Percentiles rank a stretch among this genome's conserved stretches.
phyloP scores from a whole-genome alignment of 1,139 yeast genomes.

The Eremothecium cymbalariae region DNA sequence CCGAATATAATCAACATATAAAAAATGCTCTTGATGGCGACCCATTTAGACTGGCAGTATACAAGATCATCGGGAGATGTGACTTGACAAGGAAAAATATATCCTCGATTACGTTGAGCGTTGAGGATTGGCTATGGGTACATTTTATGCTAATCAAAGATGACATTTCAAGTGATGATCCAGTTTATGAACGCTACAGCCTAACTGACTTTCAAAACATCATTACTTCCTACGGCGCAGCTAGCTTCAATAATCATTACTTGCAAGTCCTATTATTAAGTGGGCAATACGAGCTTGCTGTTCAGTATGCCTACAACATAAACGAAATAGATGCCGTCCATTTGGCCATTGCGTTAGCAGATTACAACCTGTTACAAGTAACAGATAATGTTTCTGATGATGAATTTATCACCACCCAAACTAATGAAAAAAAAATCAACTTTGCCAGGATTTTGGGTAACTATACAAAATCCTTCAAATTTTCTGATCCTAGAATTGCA shows the following conservation, averaged over 20 bases:
- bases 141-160: slow-evolving; percentile 73
- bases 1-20: slow-evolving; percentile 81
- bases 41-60: slow-evolving; percentile 84
- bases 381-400: slow-evolving; percentile 20
- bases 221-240: slow-evolving; percentile 64
- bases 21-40: slow-evolving; percentile 67
- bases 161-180: slow-evolving; percentile 36
- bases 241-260: slow-evolving; percentile 64
- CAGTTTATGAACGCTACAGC: slow-evolving; percentile 64
- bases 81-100: slow-evolving; percentile 61
- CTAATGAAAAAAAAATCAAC: slow-evolving; percentile 39
- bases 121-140: slow-evolving; percentile 97
- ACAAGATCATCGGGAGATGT: slow-evolving; percentile 87
- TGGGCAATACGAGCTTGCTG: slow-evolving; percentile 79
- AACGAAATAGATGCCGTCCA: slow-evolving; percentile 87
- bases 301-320: slow-evolving; percentile 56
- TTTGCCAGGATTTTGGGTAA: slow-evolving; percentile 57
- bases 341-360: slow-evolving; percentile 71
- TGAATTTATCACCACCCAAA: slow-evolving; percentile 34
- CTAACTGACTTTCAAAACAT: slow-evolving; percentile 67
- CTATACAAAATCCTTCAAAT: slow-evolving; percentile 73
- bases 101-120: slow-evolving; percentile 67
- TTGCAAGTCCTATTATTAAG: slow-evolving; percentile 65
- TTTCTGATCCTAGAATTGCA: slow-evolving; percentile 83
- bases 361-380: slow-evolving; percentile 62